phyloP scores from a whole-genome alignment of 495 filamentous ascomycete species.

The Annulohypoxylon moriforme region DNA sequence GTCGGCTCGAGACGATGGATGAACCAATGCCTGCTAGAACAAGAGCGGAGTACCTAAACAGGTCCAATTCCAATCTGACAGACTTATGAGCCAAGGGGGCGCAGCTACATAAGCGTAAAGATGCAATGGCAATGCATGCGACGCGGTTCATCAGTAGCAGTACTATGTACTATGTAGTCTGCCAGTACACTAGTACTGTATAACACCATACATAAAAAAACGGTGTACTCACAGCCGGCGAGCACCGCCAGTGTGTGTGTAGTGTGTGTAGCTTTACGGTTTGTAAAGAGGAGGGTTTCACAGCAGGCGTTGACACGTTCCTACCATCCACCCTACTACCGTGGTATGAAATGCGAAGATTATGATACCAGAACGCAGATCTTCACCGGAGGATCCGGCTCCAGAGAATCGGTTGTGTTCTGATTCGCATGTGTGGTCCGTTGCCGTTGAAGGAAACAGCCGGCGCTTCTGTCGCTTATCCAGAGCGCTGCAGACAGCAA shows the following conservation, averaged over 20 bases:
- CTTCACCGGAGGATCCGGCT: constrained; percentile 34
- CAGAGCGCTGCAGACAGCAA: neutral
- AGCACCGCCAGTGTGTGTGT: constrained; percentile 5
- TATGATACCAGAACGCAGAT: constrained; percentile 33
- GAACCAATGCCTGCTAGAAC: constrained; percentile 13
- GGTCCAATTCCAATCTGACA: constrained; percentile 28
- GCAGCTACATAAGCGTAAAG: constrained; percentile 31
- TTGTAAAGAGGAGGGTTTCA: constrained; percentile 28
- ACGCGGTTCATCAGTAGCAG: constrained; percentile 4
- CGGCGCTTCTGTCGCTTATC: constrained; percentile 21
- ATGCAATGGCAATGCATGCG: constrained; percentile 15
- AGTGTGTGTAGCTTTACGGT: constrained; percentile 12
- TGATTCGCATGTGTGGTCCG: constrained; percentile 4
- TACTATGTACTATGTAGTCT: too few species aligned
- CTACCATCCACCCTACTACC: constrained; percentile 34
- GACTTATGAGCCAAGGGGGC: constrained; percentile 30
- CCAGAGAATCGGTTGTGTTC: constrained; percentile 21
- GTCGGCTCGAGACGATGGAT: constrained; percentile 14
- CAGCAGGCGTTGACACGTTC: constrained; percentile 37
- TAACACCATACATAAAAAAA: constrained; percentile 19
- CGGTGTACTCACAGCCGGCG: constrained; percentile 27
- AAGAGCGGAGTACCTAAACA: constrained; percentile 20
- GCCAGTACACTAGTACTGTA: constrained; percentile 9
- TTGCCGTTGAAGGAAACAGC: constrained; percentile 5
- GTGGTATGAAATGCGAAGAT: constrained; percentile 20